phyloP scores from a whole-genome alignment of 345 rosid species.

The Angophora floribunda region DNA sequence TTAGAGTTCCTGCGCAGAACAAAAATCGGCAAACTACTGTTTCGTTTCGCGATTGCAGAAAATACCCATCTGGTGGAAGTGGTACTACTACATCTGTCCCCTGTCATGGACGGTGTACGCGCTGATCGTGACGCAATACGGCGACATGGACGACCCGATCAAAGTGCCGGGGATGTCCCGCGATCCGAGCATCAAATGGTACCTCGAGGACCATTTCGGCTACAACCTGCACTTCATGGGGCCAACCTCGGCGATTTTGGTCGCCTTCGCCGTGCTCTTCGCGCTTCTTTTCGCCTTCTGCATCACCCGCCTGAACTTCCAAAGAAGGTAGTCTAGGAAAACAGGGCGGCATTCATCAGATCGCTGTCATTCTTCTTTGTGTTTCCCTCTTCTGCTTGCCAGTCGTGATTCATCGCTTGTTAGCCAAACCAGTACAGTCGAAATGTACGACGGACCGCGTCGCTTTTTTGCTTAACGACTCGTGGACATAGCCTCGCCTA shows the following conservation, averaged over 20 bases:
- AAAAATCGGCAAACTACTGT: not conserved
- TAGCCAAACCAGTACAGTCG: not conserved
- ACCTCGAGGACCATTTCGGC: constrained; percentile 13
- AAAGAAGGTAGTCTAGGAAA: constrained; percentile 6
- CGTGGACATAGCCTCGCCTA: not conserved
- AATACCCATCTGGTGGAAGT: constrained; percentile 49
- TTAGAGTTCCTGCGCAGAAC: not conserved
- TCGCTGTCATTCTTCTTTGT: not conserved
- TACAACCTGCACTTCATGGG: constrained; percentile 21
- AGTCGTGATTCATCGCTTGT: not conserved
- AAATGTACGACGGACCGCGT: not conserved
- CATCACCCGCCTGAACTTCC: constrained; percentile 29
- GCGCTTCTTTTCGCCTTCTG: constrained; percentile 22
- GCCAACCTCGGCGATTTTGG: constrained; percentile 14
- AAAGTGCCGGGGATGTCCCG: constrained; percentile 2
- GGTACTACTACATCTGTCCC: constrained; percentile 46
- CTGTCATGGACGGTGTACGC: constrained; percentile 45
- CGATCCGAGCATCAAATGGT: constrained; percentile 8
- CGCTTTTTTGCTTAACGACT: not conserved
- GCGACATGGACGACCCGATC: constrained; percentile 15
- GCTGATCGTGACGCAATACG: constrained; percentile 29
- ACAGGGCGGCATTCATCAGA: not conserved
- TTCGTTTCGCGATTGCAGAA: constrained; percentile 11
- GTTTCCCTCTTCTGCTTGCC: not conserved
- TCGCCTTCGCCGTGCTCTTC: constrained; percentile 15